Percentiles rank a stretch among this genome's conserved stretches.
Conservation (phyloP, 108 stramenopile species). For the Epithemia pelagica region DNA sequence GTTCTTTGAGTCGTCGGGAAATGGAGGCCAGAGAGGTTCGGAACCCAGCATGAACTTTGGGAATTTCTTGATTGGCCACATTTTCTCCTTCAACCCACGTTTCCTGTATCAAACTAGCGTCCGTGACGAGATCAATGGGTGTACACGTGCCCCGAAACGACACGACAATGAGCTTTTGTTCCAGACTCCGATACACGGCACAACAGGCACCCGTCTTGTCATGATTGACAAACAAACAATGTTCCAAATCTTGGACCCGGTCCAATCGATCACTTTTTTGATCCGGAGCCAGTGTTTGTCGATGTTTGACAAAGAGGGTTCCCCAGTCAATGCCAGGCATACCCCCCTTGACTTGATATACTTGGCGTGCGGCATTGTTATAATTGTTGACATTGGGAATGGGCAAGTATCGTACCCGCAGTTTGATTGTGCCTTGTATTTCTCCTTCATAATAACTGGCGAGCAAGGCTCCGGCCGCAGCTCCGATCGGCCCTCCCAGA, state of each 20-base stretch:
- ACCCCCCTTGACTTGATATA: constrained; percentile 61
- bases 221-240: constrained; percentile 75
- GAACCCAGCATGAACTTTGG: constrained; percentile 77
- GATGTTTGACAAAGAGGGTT: constrained; percentile 42
- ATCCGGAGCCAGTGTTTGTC: constrained; percentile 1
- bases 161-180: constrained; percentile 54
- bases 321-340: constrained; percentile 78
- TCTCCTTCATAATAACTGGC: constrained; percentile 73
- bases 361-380: constrained; percentile 8
- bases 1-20: constrained; percentile 70
- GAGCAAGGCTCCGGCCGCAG: constrained; percentile 67
- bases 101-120: constrained; percentile 64
- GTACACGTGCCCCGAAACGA: constrained; percentile 80
- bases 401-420: constrained; percentile 57
- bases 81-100: constrained; percentile 81
- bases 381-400: constrained; percentile 35
- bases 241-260: constrained; percentile 47
- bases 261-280: neutral
- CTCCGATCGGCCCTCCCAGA: constrained; percentile 76
- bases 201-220: constrained; percentile 68
- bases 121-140: constrained; percentile 71
- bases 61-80: constrained; percentile 21
- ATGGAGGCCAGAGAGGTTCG: constrained; percentile 67
- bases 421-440: constrained; percentile 50
- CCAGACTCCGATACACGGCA: constrained; percentile 60